Evolutionary conservation across 192 early-diverging fungal species (phyloP).

Genomic region (Coemansia sp.): DNA sequence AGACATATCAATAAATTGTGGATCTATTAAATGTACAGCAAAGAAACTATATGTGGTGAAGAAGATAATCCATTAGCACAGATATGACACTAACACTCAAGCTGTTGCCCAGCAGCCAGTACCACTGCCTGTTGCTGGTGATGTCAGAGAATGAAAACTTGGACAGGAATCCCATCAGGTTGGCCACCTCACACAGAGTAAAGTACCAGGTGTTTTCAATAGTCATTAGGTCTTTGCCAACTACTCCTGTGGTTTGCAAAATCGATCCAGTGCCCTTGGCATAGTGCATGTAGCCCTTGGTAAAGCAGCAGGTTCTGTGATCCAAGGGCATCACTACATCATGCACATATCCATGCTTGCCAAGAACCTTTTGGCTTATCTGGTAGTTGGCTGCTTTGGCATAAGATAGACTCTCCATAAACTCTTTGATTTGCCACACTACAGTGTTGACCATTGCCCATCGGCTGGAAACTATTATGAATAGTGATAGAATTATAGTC

Average conservation of each 20-base stretch:
- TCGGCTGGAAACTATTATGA: too few relatives aligned
- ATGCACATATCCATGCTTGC: conserved; percentile 44
- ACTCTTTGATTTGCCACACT: conserved; percentile 46
- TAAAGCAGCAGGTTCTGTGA: conserved; percentile 75
- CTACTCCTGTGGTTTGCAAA: conserved; percentile 20
- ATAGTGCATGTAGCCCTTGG: conserved; percentile 74
- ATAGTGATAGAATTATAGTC: too few relatives aligned
- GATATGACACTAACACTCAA: conserved; percentile 83
- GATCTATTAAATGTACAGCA: neutral
- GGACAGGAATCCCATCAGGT: conserved; percentile 76
- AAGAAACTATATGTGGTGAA: conserved; percentile 46
- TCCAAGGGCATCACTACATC: conserved; percentile 68
- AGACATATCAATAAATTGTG: conserved; percentile 34
- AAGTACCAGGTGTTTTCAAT: conserved; percentile 52
- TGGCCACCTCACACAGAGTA: conserved; percentile 64
- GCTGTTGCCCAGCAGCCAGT: conserved; percentile 85
- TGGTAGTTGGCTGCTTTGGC: conserved; percentile 15
- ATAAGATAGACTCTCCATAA: conserved; percentile 25
- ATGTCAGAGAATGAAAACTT: conserved; percentile 70
- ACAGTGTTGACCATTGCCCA: too few relatives aligned
- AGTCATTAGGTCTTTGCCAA: conserved; percentile 33
- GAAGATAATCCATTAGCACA: conserved; percentile 69
- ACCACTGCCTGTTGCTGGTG: conserved; percentile 71
- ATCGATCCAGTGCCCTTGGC: conserved; percentile 50
- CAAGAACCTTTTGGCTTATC: conserved; percentile 31